These are phyloP conservation scores for Wickerhamiella galacta DNA, from an alignment of 805 yeast genomes.

Conservation along the genomic window DNA sequence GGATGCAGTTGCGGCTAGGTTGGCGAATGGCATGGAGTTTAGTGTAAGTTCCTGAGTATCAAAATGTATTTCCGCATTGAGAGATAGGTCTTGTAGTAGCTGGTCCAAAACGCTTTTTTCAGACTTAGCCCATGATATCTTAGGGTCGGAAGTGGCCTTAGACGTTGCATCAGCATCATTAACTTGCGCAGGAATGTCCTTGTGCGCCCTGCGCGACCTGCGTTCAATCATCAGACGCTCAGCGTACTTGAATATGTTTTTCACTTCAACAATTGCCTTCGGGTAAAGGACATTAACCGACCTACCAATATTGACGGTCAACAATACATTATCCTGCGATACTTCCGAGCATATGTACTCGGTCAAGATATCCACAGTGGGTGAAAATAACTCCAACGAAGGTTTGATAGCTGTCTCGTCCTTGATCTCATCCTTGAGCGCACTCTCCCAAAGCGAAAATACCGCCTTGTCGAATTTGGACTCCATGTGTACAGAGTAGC, in stretches of 20 bases:
- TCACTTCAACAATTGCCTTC: constrained; percentile 46
- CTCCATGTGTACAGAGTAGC: constrained; percentile 1
- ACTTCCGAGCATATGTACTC: constrained; percentile 27
- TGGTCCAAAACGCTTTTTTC: too few species aligned
- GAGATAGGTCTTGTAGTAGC: too few species aligned
- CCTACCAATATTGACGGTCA: constrained; percentile 1
- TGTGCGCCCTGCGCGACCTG: too few species aligned
- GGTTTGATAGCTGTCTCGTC: too few species aligned
- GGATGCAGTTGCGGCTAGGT: constrained; percentile 72
- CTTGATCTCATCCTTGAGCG: too few species aligned
- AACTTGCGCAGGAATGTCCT: too few species aligned
- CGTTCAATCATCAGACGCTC: too few species aligned
- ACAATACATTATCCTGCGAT: constrained; percentile 1
- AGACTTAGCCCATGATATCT: too few species aligned
- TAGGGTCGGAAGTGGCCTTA: too few species aligned
- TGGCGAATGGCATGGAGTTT: constrained; percentile 89
- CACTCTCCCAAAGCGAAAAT: constrained; percentile 18
- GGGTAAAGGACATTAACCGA: constrained; percentile 59
- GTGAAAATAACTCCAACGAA: constrained; percentile 46
- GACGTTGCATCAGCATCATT: too few species aligned
- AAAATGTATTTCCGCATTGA: constrained; percentile 45
- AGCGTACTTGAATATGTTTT: constrained; percentile 28
- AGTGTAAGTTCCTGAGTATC: constrained; percentile 60
- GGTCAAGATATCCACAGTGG: constrained; percentile 45
- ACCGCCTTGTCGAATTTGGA: constrained; percentile 11